Conservation (phyloP, 306 rosid genomes). For the Glycine soja region DNA sequence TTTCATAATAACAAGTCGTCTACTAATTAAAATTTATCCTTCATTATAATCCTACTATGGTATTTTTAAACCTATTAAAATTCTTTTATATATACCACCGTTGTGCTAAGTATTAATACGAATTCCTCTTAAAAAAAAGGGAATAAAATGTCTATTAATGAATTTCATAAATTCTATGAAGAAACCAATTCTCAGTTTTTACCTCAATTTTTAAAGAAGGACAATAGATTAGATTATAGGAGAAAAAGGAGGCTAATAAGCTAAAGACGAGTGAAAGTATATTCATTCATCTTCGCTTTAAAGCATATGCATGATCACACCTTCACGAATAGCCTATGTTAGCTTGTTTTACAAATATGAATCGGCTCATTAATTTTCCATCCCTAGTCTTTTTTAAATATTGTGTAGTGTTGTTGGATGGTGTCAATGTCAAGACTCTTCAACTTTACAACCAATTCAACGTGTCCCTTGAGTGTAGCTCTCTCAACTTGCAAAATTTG, state of each 20-base stretch:
- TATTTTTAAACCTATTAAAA: background rate
- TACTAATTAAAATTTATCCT: background rate
- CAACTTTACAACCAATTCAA: conserved; percentile 65
- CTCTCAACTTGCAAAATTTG: conserved; percentile 63
- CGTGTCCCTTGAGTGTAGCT: conserved; percentile 73
- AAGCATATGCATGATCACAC: background rate
- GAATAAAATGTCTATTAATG: background rate
- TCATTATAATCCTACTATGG: background rate
- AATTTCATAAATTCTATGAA: background rate
- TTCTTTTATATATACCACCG: too few relatives aligned
- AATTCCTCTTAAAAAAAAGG: background rate
- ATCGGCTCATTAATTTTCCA: background rate
- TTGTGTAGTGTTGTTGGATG: conserved; percentile 57
- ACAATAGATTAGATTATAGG: background rate
- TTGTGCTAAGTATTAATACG: background rate
- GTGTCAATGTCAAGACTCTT: conserved; percentile 64
- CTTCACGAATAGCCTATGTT: background rate
- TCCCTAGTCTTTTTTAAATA: conserved; percentile 25
- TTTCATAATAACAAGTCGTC: too few relatives aligned
- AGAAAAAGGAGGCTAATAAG: background rate
- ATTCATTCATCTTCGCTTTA: background rate
- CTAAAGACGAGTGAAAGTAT: background rate
- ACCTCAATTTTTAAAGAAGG: background rate
- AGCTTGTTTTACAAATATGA: background rate
- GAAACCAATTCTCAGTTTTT: background rate